Base-by-base conservation (phyloP, 208 protist genomes). In the Wallacemonas collosoma region DNA sequence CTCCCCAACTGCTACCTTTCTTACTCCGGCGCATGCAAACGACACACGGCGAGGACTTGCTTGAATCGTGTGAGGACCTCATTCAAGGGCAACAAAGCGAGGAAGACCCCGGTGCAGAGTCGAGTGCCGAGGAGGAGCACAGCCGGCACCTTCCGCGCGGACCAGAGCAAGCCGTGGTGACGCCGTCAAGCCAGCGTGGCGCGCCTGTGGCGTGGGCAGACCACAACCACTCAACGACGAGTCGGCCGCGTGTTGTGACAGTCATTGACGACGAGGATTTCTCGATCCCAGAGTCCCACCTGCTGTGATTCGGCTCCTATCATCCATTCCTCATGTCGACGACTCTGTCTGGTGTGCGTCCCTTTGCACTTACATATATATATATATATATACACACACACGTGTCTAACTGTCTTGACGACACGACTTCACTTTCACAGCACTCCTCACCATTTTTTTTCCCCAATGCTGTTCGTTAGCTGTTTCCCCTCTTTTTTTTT, bases 301-400 rank as follows among this genome's bases (percentile, higher is more conserved):
- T 0, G 6, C 53, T 36, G 5, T 57, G 53, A 57, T 26, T 26
- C 26, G 26, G 26, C 26, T 26, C 26, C 26, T 26, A 0, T 26
- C 26, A 26, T 26, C 26, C 26, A 0, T 26, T 26, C 26, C 26
- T 26, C 11, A 53, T 26, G 26, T 26, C 26, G 26, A 26, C 26
- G 47, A 51, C 11, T 26, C 11, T 26, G 26, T 26, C 26, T 26
- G 26, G 26, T 26, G 26, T 26, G 26, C 26, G 26, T 26, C 15
- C 39, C 38, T 15, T 72, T 17, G 1, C 26, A 4, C 9, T 36
- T 14, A 36, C 47, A 66, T 1, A 73, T 3, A 51, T 35, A 50
- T 56, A 73, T n/a, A 40, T 50, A 67, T 45, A 48, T 39, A 26
- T 68, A 35, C 62, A 68, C 62, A 53, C 1, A n/a, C 26, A 68